phyloP scores from a whole-genome alignment of 768 basidiomycete genomes.

The Tylopilus sp. region DNA sequence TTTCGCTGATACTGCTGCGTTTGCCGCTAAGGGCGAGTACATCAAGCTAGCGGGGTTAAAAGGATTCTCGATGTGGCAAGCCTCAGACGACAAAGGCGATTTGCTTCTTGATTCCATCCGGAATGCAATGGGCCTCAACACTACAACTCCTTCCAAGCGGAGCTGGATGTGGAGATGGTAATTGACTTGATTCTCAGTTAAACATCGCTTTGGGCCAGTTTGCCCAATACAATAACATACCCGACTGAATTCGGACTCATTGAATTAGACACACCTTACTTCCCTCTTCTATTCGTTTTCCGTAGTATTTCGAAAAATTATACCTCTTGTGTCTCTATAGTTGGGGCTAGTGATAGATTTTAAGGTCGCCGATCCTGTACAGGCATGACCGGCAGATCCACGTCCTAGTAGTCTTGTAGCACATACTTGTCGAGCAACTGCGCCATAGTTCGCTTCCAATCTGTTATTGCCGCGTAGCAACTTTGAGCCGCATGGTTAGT shows the following conservation, averaged over 20 bases:
- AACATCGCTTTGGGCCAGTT: too few species aligned
- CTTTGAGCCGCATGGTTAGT: too few species aligned
- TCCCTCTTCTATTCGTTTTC: not conserved
- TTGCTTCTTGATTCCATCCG: constrained; percentile 37
- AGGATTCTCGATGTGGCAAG: constrained; percentile 73
- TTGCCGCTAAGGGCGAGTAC: constrained; percentile 56
- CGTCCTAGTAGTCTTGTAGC: too few species aligned
- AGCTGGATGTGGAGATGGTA: not conserved
- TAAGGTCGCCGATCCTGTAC: too few species aligned
- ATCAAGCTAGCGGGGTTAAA: constrained; percentile 49
- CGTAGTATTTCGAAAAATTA: not conserved
- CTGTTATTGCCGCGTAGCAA: too few species aligned
- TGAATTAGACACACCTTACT: not conserved
- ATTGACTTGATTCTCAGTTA: not conserved
- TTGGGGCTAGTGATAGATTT: too few species aligned
- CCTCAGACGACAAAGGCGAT: constrained; percentile 59
- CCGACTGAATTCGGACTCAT: not conserved
- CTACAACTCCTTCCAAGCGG: not conserved
- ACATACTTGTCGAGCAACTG: too few species aligned
- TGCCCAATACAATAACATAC: not conserved
- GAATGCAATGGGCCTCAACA: not conserved
- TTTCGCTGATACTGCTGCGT: constrained; percentile 60
- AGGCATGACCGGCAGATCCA: too few species aligned
- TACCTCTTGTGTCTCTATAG: too few species aligned
- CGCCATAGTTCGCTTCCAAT: too few species aligned